These are phyloP conservation scores for Pyricularia pennisetigena DNA, from an alignment of 2,329 filamentous ascomycete genomes.

Conservation along the genomic window DNA sequence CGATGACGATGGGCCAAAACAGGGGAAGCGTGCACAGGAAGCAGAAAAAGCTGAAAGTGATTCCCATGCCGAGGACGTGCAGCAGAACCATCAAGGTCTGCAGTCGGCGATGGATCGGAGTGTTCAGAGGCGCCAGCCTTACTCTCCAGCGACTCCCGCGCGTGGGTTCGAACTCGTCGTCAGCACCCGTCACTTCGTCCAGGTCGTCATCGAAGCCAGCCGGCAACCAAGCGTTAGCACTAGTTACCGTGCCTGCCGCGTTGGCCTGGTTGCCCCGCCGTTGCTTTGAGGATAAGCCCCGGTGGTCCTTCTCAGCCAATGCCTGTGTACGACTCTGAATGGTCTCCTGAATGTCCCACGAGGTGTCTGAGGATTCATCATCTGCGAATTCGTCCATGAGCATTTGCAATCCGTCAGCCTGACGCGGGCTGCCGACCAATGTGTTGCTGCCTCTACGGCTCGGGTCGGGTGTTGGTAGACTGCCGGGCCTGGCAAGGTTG, in stretches of 20 bases:
- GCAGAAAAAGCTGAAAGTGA: slow-evolving; percentile 72
- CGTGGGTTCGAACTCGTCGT: not conserved
- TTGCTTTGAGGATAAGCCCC: not conserved
- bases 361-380: not conserved
- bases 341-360: not conserved
- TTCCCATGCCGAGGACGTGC: slow-evolving; percentile 63
- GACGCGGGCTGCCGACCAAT: not conserved
- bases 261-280: not conserved
- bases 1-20: slow-evolving; percentile 69
- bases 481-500: not conserved
- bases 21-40: slow-evolving; percentile 84
- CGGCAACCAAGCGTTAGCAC: slow-evolving; percentile 1
- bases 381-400: not conserved
- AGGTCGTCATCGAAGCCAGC: slow-evolving; percentile 4
- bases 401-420: not conserved
- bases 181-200: slow-evolving; percentile 2
- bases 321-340: not conserved
- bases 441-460: not conserved
- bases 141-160: slow-evolving; percentile 35
- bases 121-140: slow-evolving; percentile 72
- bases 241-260: not conserved
- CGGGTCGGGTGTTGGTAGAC: not conserved
- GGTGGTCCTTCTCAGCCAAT: not conserved
- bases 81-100: slow-evolving; percentile 71
- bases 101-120: slow-evolving; percentile 60